Evolutionary conservation across 495 filamentous ascomycete species (phyloP).

Genomic region (Trichoderma asperelloides): DNA sequence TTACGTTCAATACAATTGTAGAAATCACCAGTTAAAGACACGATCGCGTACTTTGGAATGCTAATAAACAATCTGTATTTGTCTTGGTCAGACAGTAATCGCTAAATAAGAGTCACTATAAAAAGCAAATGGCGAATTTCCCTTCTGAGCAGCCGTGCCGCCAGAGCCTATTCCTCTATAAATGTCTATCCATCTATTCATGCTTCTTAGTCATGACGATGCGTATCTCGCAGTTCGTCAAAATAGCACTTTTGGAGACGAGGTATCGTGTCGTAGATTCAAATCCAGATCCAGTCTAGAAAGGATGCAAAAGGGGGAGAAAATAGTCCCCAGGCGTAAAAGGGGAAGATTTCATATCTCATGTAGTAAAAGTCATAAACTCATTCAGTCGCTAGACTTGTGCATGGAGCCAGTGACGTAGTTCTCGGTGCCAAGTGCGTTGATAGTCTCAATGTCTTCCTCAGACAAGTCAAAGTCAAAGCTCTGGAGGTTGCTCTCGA

Average conservation of each 20-base stretch:
- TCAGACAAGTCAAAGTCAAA: constrained; percentile 1
- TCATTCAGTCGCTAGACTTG: constrained; percentile 9
- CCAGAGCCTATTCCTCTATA: not conserved
- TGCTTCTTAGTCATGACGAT: not conserved
- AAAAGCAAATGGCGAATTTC: not conserved
- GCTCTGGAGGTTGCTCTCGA: constrained; percentile 44
- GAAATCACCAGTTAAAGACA: not conserved
- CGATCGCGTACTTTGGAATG: not conserved
- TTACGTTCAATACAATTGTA: too few relatives aligned
- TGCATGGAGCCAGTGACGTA: constrained; percentile 9
- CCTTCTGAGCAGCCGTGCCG: not conserved
- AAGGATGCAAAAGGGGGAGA: not conserved
- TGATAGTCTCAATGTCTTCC: constrained; percentile 6
- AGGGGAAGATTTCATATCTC: too few relatives aligned
- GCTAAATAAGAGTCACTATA: not conserved
- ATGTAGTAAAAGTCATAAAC: not conserved
- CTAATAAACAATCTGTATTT: not conserved
- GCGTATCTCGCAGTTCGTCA: not conserved
- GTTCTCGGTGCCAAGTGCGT: not conserved
- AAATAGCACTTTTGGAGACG: not conserved
- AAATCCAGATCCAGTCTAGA: not conserved
- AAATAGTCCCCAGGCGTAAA: not conserved
- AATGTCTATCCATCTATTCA: not conserved
- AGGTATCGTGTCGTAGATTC: not conserved
- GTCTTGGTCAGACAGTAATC: not conserved